Evolutionary conservation across 176 grass and related monocot species (phyloP).

Genomic region (Alloteropsis semialata): DNA sequence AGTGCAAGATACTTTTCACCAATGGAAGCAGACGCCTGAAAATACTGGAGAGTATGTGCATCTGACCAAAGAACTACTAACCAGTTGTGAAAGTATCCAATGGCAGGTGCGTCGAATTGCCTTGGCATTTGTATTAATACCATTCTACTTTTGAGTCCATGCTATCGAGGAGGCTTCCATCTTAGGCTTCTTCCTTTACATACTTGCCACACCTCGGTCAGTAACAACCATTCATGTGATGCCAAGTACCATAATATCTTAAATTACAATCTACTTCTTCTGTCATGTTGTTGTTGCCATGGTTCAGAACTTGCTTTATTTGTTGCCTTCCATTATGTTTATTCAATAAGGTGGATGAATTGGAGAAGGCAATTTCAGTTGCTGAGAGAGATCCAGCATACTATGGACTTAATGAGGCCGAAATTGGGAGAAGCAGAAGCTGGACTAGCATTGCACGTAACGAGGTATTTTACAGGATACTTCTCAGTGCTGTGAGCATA

Average conservation of each 20-base stretch:
- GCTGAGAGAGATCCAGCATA: conserved; percentile 76
- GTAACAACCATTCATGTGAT: background rate
- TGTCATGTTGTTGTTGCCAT: background rate
- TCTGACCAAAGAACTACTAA: conserved; percentile 73
- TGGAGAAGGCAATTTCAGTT: conserved; percentile 83
- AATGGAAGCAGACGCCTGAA: conserved; percentile 76
- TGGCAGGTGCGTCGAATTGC: conserved; percentile 68
- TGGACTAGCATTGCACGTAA: conserved; percentile 72
- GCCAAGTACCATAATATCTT: background rate
- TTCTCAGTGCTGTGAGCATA: background rate
- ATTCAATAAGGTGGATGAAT: conserved; percentile 80
- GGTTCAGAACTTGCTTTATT: background rate
- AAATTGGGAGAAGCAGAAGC: conserved; percentile 74
- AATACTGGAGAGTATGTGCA: conserved; percentile 84
- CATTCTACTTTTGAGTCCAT: background rate
- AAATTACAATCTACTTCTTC: background rate
- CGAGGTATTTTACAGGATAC: conserved; percentile 42
- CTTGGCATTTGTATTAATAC: background rate
- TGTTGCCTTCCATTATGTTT: background rate
- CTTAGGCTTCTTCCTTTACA: background rate
- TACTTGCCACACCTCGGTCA: background rate
- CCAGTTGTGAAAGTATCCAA: conserved; percentile 80
- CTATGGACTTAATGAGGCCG: conserved; percentile 77
- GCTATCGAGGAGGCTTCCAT: background rate
- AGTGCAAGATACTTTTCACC: conserved; percentile 71